A percentile compares a stretch with the other conserved stretches of the same genome.
phyloP scores from a whole-genome alignment of 2,329 filamentous ascomycete genomes.

The Pseudovirgaria hyperparasitica region DNA sequence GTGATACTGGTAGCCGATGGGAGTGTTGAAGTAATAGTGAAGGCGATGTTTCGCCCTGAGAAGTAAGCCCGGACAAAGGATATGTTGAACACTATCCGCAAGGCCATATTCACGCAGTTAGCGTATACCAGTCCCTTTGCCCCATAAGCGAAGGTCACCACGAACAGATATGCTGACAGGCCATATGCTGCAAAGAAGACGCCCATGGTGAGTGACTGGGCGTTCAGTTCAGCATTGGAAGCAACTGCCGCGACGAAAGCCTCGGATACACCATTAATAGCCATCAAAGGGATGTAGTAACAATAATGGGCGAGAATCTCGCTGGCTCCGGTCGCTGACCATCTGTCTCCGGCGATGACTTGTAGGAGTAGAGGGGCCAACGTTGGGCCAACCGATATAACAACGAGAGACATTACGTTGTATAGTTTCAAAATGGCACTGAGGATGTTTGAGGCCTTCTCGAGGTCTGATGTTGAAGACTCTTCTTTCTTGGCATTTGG shows the following conservation, averaged over 20 bases:
- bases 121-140: slow-evolving; percentile 73
- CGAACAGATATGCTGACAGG: slow-evolving; percentile 58
- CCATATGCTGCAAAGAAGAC: slow-evolving; percentile 68
- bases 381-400: slow-evolving; percentile 59
- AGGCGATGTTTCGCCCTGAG: slow-evolving; percentile 8
- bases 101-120: slow-evolving; percentile 80
- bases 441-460: slow-evolving; percentile 39
- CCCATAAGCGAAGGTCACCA: slow-evolving; percentile 56
- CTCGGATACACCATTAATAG: slow-evolving; percentile 82
- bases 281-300: slow-evolving; percentile 86
- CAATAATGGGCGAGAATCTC: slow-evolving; percentile 68
- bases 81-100: slow-evolving; percentile 71
- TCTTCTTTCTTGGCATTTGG: slow-evolving; percentile 3
- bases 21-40: too few relatives aligned
- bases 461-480: slow-evolving; percentile 12
- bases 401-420: slow-evolving; percentile 55
- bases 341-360: slow-evolving; percentile 63
- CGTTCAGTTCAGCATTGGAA: slow-evolving; percentile 57
- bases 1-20: too few relatives aligned
- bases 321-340: slow-evolving; percentile 62
- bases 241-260: slow-evolving; percentile 87
- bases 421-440: slow-evolving; percentile 59
- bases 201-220: slow-evolving; percentile 74
- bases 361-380: slow-evolving; percentile 61
- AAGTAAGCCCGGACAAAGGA: slow-evolving; percentile 49